Conservation (phyloP, 192 early-diverging fungal species). For the Mortierella claussenii region DNA sequence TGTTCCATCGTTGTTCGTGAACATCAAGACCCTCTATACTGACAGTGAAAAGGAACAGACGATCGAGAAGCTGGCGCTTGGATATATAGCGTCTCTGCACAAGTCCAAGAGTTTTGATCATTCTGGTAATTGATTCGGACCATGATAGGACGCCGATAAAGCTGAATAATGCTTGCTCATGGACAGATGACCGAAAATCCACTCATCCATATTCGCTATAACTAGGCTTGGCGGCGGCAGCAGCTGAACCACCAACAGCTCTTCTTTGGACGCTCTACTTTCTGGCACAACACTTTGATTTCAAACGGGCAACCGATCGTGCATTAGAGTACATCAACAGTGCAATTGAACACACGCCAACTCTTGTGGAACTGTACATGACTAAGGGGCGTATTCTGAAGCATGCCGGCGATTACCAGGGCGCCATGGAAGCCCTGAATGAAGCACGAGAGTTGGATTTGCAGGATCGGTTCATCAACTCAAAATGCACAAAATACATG, state of each 20-base stretch:
- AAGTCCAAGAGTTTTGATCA: slow-evolving; percentile 57
- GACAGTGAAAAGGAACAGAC: slow-evolving; percentile 71
- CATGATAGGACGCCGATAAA: no score
- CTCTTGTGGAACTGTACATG: slow-evolving; percentile 91
- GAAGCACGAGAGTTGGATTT: slow-evolving; percentile 89
- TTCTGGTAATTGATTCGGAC: no score
- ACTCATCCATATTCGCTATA: no score
- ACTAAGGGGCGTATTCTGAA: slow-evolving; percentile 95
- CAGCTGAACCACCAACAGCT: slow-evolving; percentile 79
- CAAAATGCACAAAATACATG: slow-evolving; percentile 95
- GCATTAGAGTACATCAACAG: slow-evolving; percentile 84
- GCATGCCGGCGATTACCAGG: slow-evolving; percentile 81
- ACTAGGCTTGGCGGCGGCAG: no score
- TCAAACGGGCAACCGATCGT: slow-evolving; percentile 69
- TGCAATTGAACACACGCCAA: slow-evolving; percentile 89
- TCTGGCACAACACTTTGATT: slow-evolving; percentile 91
- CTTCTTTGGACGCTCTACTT: slow-evolving; percentile 93
- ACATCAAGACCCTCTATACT: slow-evolving; percentile 77
- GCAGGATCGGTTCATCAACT: slow-evolving; percentile 95
- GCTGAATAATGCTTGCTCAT: no score
- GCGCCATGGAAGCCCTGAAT: slow-evolving; percentile 85
- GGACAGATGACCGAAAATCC: no score
- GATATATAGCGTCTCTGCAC: slow-evolving; percentile 66
- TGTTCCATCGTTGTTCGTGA: slow-evolving; percentile 92
- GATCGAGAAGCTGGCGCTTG: slow-evolving; percentile 75